phyloP scores from a whole-genome alignment of 2,329 filamentous ascomycete genomes.

The Aspergillus sp. region DNA sequence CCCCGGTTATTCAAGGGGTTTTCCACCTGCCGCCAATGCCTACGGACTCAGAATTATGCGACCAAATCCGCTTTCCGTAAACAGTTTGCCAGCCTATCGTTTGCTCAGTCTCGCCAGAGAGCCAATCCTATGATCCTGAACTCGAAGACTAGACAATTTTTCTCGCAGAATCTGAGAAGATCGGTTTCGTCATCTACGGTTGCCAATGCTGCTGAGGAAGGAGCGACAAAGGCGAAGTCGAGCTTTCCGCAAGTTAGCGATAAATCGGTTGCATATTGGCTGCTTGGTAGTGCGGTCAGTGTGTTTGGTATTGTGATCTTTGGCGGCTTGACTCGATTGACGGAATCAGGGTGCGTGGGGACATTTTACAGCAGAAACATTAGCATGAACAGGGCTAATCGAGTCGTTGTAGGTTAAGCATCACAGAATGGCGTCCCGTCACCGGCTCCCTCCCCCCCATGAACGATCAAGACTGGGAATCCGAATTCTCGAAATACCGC shows the following conservation, averaged over 20 bases:
- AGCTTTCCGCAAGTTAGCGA: conserved; percentile 57
- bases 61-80: conserved; percentile 25
- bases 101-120: conserved; percentile 18
- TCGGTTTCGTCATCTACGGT: conserved; percentile 16
- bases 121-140: conserved; percentile 19
- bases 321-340: conserved; percentile 85
- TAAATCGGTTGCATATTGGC: conserved; percentile 81
- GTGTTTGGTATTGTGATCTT: conserved; percentile 97
- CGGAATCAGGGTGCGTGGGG: conserved; percentile 72
- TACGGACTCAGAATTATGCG: conserved; percentile 25
- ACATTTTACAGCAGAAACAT: too few species aligned
- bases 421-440: conserved; percentile 97
- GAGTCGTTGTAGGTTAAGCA: conserved; percentile 63
- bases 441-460: conserved; percentile 84
- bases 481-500: conserved; percentile 87
- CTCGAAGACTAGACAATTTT: conserved; percentile 21
- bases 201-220: conserved; percentile 15
- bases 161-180: conserved; percentile 19
- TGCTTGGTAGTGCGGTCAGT: conserved; percentile 81
- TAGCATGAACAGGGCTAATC: conserved; percentile 5
- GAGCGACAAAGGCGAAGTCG: conserved; percentile 24
- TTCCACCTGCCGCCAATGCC: conserved; percentile 38
- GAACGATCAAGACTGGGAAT: conserved; percentile 74
- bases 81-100: conserved; percentile 23
- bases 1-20: conserved; percentile 32